Conservation (phyloP, 129 eudicot genomes). For the Daucus carota region DH1_v3.0 NC_030385.2:35635001-35635500, state of each 20-base stretch:
- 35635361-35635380: no score
- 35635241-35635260: not conserved
- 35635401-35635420: not conserved
- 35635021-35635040: no score
- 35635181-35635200: not conserved
- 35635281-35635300: not conserved
- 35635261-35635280: not conserved
- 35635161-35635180: not conserved
- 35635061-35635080: no score
- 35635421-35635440: not conserved
- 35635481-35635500: not conserved
- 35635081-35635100: no score
- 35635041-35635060: no score
- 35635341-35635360: not conserved
- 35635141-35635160: not conserved
- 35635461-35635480: not conserved
- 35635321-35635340: not conserved
- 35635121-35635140: not conserved
- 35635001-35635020: no score
- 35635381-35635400: not conserved
- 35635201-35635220: not conserved
- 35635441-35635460: not conserved
- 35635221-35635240: not conserved
- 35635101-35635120: not conserved
- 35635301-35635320: not conserved